Base-by-base conservation (phyloP, 306 rosid species). In the Glycine soja region DNA sequence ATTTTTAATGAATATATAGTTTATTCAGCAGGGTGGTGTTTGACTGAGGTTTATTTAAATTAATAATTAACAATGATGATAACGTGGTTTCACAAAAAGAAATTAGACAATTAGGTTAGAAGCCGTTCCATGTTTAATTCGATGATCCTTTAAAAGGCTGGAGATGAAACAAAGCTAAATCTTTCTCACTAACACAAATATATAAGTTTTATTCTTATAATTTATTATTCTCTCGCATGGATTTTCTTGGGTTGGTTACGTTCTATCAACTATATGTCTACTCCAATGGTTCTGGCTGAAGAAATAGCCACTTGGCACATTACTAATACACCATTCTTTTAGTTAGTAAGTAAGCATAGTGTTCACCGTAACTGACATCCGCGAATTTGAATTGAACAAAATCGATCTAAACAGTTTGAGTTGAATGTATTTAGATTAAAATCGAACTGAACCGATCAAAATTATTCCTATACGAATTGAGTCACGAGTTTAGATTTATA, bases 141-240 rank as follows among this genome's bases (percentile, higher is more conserved):
- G 24, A 70, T 71, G 24, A 15, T 54, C 10, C 51, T 70, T 57
- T 46, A 45, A 53, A 81, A 52, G 74, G 48, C 74, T 8, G 56
- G 51, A 74, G 80, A 81, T 74, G 80, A 57, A 81, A 81, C 70
- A 19, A 64, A 74, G 51, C 52, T 10, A 24, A 32, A 10, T 62
- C 45, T 62, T 32, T 62, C 38, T 62, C 4, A 32, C 1, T 62
- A 58, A 13, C 65, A 58, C 38, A 8, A 10, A 2, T n/a, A 54
- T 54, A 54, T 36, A 47, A 71, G 0, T 3, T 59, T 10, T 64
- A 42, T 63, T 32, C 43, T 63, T 64, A 38, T 67, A 42, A 24
- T 48, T 70, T 48, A 12, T 47, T 48, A 70, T 19, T 5, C 3
- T 32, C 11, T 43, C 11, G 6, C 15, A 9, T 64, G 36, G 16